Conservation (phyloP, 768 basidiomycete genomes). For the Wakefieldia striispora region DNA sequence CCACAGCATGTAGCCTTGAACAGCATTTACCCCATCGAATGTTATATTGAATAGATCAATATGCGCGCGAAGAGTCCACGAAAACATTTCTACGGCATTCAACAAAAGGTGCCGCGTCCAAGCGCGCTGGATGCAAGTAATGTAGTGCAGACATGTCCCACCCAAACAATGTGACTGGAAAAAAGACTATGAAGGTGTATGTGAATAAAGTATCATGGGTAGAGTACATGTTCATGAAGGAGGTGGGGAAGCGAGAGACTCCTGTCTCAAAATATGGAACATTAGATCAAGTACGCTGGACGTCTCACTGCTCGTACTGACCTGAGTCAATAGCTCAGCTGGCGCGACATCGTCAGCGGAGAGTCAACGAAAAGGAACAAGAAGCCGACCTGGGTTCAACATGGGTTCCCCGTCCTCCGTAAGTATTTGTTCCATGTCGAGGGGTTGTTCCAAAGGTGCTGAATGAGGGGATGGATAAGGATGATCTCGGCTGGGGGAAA, state of each 20-base stretch:
- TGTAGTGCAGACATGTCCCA: constrained; percentile 19
- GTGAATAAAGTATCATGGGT: constrained; percentile 21
- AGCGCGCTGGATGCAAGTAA: constrained; percentile 22
- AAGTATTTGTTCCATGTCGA: constrained; percentile 52
- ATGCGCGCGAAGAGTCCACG: constrained; percentile 8
- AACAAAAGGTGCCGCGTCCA: constrained; percentile 11
- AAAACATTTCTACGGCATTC: constrained; percentile 11
- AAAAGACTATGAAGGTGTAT: constrained; percentile 19
- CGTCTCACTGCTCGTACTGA: constrained; percentile 25
- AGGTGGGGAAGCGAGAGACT: constrained; percentile 71
- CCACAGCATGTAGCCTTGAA: constrained; percentile 36
- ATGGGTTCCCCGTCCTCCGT: constrained; percentile 67
- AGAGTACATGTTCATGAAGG: constrained; percentile 42
- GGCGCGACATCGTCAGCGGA: constrained; percentile 3
- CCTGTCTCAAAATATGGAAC: constrained; percentile 36
- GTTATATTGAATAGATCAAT: constrained; percentile 2
- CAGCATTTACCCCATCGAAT: background rate
- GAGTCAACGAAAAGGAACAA: background rate
- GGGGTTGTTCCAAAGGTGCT: constrained; percentile 33
- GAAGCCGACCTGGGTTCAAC: constrained; percentile 61
- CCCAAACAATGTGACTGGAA: constrained; percentile 6
- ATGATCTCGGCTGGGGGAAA: constrained; percentile 21
- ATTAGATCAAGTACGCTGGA: constrained; percentile 28
- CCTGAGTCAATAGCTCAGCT: constrained; percentile 66
- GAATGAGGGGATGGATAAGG: constrained; percentile 29